Percentiles rank a stretch among this genome's conserved stretches.
Evolutionary conservation across 192 early-diverging fungal species (phyloP).

Genomic region (Diversispora eburnea): DNA sequence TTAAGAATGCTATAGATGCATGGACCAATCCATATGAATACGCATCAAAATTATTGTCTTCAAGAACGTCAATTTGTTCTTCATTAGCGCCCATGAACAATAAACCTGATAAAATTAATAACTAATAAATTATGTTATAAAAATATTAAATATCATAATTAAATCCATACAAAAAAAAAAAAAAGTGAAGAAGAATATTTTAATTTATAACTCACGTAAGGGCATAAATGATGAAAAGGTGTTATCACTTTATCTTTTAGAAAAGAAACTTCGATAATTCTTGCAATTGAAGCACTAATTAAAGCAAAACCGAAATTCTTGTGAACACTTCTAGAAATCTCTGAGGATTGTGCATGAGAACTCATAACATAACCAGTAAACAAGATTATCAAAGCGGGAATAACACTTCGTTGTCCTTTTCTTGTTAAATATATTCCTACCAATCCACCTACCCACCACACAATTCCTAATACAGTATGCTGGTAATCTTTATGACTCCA

Average conservation of each 20-base stretch:
- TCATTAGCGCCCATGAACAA: constrained; percentile 64
- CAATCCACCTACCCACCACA: constrained; percentile 64
- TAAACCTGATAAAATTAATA: constrained; percentile 56
- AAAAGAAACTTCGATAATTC: constrained; percentile 57
- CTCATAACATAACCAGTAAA: constrained; percentile 62
- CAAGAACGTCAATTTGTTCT: constrained; percentile 48
- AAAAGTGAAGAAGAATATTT: constrained; percentile 3
- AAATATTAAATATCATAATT: constrained; percentile 11
- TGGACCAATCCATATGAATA: constrained; percentile 56
- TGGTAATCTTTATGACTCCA: constrained; percentile 69
- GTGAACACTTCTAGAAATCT: constrained; percentile 60
- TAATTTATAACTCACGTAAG: constrained; percentile 35
- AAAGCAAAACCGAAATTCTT: constrained; percentile 62
- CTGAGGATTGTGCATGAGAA: constrained; percentile 54
- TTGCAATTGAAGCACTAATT: constrained; percentile 50
- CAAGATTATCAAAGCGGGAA: constrained; percentile 59
- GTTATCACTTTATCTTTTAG: constrained; percentile 36
- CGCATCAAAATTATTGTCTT: constrained; percentile 48
- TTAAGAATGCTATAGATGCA: constrained; percentile 55
- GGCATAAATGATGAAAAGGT: constrained; percentile 39
- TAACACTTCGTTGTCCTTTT: constrained; percentile 48
- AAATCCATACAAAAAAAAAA: constrained; percentile 31
- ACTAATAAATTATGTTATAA: constrained; percentile 19
- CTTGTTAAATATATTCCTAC: constrained; percentile 52
- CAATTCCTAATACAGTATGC: constrained; percentile 64